phyloP scores from a whole-genome alignment of 2,329 filamentous ascomycete genomes.

The Apiospora malaysiana region DNA sequence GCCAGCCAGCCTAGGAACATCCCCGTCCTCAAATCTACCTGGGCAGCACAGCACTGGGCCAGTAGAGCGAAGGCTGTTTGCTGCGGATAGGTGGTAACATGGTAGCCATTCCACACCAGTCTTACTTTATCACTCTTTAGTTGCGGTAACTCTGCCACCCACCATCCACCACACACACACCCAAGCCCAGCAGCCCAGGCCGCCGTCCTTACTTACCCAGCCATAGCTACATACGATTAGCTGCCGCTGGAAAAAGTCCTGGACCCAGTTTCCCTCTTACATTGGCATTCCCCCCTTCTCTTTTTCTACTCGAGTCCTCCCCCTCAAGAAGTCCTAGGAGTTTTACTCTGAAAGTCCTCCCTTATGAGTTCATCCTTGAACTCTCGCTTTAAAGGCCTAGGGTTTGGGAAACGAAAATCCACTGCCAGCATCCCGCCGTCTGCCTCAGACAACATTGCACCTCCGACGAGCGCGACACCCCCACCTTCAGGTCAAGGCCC shows the following conservation, averaged over 20 bases:
- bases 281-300: slow-evolving; percentile 32
- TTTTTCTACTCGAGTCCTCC: slow-evolving; percentile 42
- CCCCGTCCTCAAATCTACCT: slow-evolving; percentile 8
- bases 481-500: slow-evolving; percentile 26
- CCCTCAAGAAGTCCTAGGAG: slow-evolving; percentile 29
- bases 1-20: slow-evolving; percentile 8
- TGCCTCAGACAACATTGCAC: slow-evolving; percentile 32
- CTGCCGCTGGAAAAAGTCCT: slow-evolving; percentile 24
- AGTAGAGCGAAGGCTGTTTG: slow-evolving; percentile 11
- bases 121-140: slow-evolving; percentile 31
- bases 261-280: slow-evolving; percentile 27
- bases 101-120: slow-evolving; percentile 22
- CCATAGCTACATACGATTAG: slow-evolving; percentile 15
- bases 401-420: slow-evolving; percentile 82
- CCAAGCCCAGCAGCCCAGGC: slow-evolving; percentile 6
- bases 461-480: slow-evolving; percentile 44
- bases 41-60: slow-evolving; percentile 7
- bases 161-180: not conserved
- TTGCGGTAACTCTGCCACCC: slow-evolving; percentile 18
- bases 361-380: slow-evolving; percentile 78
- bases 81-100: slow-evolving; percentile 20
- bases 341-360: slow-evolving; percentile 29
- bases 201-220: slow-evolving; percentile 1
- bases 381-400: slow-evolving; percentile 78
- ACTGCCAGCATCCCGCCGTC: slow-evolving; percentile 63